Base-by-base conservation (phyloP, 2,329 filamentous ascomycete species). In the Colletotrichum sp. region DNA sequence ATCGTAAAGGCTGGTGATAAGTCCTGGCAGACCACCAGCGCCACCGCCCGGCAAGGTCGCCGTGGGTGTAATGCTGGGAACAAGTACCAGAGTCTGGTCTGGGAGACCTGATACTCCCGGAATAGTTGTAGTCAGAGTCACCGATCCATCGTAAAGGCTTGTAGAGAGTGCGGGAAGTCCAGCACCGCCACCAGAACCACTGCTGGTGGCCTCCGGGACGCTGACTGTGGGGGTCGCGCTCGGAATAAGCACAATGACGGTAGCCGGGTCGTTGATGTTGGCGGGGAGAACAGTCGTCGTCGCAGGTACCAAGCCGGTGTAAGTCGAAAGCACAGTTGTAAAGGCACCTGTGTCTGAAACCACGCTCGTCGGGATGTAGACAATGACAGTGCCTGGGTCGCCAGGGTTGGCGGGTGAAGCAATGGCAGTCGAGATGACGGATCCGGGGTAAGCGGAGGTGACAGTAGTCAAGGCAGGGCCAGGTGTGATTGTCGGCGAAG, bases 371-470 rank as follows among this genome's bases (percentile, higher is more conserved):
- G 73, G 73, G 8, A 76, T 70, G 30, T 63, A 49, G 16, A 73
- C 32, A n/a, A 76, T 63, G 21, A 69, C 39, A 13, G 73, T 76
- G 16, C 63, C 73, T 5, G 73, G 73, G 39, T 76, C 73, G 28
- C 73, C 73, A 8, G 73, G 73, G 44, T 68, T 73, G 6, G n/a
- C 63, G 8, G 73, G 73, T 3, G 73, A 76, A n/a, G 63, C 57
- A 24, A 76, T 59, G 18, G 30, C 69, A 16, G 73, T 76, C 13
- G 73, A 76, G 4, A 34, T 13, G 9, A 73, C 21, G 1, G 73
- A 73, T 26, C 73, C 73, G 13, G 10, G 68, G 44, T 52, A 52
- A 7, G 70, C 73, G 8, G 74, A 76, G 18, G 71, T 74, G 18
- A 76, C 26, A 1, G 74, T 73, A 12, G 57, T 63, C 4, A 76